Percentiles rank a stretch among this genome's conserved stretches.
phyloP scores from a whole-genome alignment of 1,139 yeast genomes.

The Nadsonia starkeyi-henricii region DNA sequence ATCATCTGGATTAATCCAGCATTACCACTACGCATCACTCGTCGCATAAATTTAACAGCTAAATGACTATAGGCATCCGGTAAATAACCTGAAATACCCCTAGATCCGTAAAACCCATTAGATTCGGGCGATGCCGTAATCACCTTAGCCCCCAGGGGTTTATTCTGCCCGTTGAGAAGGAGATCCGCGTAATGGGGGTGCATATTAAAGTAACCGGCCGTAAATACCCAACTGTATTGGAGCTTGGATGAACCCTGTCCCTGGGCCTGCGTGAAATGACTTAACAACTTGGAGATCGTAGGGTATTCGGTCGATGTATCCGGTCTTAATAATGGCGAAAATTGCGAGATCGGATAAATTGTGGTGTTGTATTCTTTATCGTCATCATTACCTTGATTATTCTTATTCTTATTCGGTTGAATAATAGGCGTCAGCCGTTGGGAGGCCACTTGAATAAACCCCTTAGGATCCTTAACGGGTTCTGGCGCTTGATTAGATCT shows the following conservation, averaged over 20 bases:
- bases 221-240: conserved; percentile 63
- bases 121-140: conserved; percentile 86
- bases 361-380: conserved; percentile 38
- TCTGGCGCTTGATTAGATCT: conserved; percentile 26
- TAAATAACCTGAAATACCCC: conserved; percentile 66
- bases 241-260: conserved; percentile 28
- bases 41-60: conserved; percentile 54
- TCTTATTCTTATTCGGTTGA: not conserved
- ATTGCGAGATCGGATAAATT: conserved; percentile 88
- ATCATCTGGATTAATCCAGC: conserved; percentile 37
- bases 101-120: conserved; percentile 78
- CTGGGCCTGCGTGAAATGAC: conserved; percentile 45
- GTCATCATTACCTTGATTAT: conserved; percentile 27
- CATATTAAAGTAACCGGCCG: conserved; percentile 95
- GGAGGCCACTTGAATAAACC: conserved; percentile 34
- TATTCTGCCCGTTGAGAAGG: conserved; percentile 39
- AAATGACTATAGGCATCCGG: conserved; percentile 81
- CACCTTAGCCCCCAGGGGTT: conserved; percentile 37
- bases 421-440: conserved; percentile 3
- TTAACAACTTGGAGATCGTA: conserved; percentile 44
- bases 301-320: conserved; percentile 73
- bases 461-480: conserved; percentile 43
- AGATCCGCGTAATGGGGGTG: conserved; percentile 57
- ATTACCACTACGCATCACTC: conserved; percentile 34
- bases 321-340: conserved; percentile 59